Evolutionary conservation across 495 filamentous ascomycete species (phyloP).

Genomic region (Gamarada debralockiae): DNA sequence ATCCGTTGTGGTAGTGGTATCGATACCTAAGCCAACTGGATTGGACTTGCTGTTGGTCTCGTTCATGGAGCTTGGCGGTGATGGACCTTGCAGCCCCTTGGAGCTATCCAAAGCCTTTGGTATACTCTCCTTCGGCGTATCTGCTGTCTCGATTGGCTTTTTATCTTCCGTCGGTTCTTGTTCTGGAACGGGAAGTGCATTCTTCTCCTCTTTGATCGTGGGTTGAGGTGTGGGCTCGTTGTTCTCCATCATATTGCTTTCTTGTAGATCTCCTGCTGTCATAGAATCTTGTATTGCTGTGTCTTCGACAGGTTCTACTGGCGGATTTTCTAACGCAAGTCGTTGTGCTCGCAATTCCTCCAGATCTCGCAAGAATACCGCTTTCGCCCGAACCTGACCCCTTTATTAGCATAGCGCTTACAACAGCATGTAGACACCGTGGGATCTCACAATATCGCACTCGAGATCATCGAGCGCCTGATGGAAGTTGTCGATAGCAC

Average conservation of each 20-base stretch:
- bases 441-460: conserved; percentile 45
- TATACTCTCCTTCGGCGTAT: conserved; percentile 9
- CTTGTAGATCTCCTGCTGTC: neutral
- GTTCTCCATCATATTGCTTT: neutral
- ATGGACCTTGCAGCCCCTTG: conserved; percentile 9
- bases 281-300: neutral
- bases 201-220: conserved; percentile 8
- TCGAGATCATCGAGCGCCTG: conserved; percentile 47
- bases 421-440: neutral
- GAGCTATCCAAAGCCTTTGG: neutral
- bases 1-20: neutral
- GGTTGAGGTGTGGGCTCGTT: neutral
- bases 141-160: neutral
- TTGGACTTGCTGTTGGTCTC: neutral
- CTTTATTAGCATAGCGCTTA: neutral
- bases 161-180: neutral
- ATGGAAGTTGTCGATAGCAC: conserved; percentile 40
- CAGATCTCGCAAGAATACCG: conserved; percentile 23
- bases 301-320: conserved; percentile 12
- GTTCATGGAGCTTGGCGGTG: conserved; percentile 7
- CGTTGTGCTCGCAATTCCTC: conserved; percentile 17
- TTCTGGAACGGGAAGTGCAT: conserved; percentile 1
- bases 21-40: conserved; percentile 17
- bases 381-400: conserved; percentile 21
- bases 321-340: conserved; percentile 20